Evolutionary conservation across 768 basidiomycete genomes (phyloP).

Genomic region (Suillus ampliporus): DNA sequence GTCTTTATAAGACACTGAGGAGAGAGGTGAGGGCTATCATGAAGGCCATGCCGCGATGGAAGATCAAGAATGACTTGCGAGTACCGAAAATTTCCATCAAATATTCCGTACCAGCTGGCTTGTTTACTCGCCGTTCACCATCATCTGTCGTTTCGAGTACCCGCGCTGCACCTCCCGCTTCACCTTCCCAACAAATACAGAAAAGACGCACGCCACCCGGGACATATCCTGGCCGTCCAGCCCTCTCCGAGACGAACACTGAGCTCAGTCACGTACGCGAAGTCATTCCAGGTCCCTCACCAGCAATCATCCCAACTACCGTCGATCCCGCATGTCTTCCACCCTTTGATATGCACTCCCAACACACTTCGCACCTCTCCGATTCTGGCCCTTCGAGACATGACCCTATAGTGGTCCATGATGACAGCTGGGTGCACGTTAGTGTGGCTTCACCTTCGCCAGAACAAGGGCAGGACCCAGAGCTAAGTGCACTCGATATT

Average conservation of each 20-base stretch:
- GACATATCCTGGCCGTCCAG: constrained; percentile 31
- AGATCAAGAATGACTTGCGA: constrained; percentile 34
- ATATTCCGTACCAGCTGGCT: neutral
- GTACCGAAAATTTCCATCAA: constrained; percentile 6
- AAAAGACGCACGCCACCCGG: constrained; percentile 36
- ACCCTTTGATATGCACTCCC: constrained; percentile 10
- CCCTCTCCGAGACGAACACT: constrained; percentile 37
- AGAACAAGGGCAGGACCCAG: constrained; percentile 14
- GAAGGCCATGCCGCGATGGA: constrained; percentile 36
- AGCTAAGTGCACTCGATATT: constrained; percentile 5
- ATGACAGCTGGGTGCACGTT: constrained; percentile 38
- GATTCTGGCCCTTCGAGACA: constrained; percentile 21
- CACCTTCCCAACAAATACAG: constrained; percentile 27
- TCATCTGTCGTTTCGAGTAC: constrained; percentile 23
- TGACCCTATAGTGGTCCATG: constrained; percentile 27
- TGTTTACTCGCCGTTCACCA: constrained; percentile 15
- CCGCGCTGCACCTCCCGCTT: constrained; percentile 30
- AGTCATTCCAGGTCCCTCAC: constrained; percentile 29
- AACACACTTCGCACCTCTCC: constrained; percentile 11
- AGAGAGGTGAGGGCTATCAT: constrained; percentile 39
- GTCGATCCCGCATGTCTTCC: constrained; percentile 16
- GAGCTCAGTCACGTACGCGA: constrained; percentile 32
- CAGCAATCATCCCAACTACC: constrained; percentile 32
- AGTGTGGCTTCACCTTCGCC: constrained; percentile 9
- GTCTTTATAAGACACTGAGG: constrained; percentile 42